Conservation (phyloP, 768 basidiomycete species). For the Termitomyces eurrhizus region DNA sequence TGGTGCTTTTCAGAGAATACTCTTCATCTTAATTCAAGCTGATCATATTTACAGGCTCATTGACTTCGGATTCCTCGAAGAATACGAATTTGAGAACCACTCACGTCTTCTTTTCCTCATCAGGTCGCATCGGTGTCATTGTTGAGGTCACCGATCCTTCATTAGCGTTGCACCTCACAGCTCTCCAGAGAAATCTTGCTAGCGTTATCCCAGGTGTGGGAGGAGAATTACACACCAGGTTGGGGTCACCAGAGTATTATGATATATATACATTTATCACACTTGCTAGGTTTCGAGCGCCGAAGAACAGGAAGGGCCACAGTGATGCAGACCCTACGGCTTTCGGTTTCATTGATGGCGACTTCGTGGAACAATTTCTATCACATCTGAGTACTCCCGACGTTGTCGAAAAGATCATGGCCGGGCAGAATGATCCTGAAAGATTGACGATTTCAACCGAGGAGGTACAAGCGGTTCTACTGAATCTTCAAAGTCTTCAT, state of each 20-base stretch:
- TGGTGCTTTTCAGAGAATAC: conserved; percentile 35
- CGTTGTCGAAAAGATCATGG: conserved; percentile 47
- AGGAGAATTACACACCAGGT: conserved; percentile 61
- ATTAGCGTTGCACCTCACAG: conserved; percentile 56
- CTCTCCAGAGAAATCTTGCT: conserved; percentile 73
- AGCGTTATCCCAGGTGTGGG: conserved; percentile 48
- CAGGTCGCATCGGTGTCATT: conserved; percentile 76
- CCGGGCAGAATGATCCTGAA: conserved; percentile 59
- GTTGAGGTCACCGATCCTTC: conserved; percentile 51
- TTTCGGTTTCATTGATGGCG: conserved; percentile 84
- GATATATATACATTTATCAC: neutral
- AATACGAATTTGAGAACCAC: conserved; percentile 45
- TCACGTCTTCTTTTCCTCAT: conserved; percentile 72
- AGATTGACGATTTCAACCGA: conserved; percentile 40
- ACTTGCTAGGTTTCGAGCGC: conserved; percentile 60
- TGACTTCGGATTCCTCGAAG: conserved; percentile 42
- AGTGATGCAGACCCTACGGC: conserved; percentile 55
- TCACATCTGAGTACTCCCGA: conserved; percentile 33
- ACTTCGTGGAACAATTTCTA: conserved; percentile 73
- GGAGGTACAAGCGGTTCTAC: conserved; percentile 41
- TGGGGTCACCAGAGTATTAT: conserved; percentile 14
- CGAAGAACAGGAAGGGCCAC: conserved; percentile 50
- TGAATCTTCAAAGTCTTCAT: conserved; percentile 54
- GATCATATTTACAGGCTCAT: conserved; percentile 40
- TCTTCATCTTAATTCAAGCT: neutral